phyloP scores from a whole-genome alignment of 2,329 filamentous ascomycete genomes.

The Blastomyces gilchristii region DNA sequence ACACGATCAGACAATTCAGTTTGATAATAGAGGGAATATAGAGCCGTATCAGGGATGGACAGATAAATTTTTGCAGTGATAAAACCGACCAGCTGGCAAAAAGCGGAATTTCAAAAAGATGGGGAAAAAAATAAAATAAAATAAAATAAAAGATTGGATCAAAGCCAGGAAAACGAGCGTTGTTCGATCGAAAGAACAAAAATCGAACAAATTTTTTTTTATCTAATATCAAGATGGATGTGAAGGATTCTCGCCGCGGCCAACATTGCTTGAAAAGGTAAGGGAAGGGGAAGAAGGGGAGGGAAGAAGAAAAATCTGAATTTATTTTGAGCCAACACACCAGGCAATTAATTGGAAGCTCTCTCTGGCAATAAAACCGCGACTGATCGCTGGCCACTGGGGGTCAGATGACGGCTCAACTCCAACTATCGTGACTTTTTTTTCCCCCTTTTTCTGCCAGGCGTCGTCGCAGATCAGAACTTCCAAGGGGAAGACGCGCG shows the following conservation, averaged over 20 bases:
- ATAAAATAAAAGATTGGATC: background rate
- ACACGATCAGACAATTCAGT: background rate
- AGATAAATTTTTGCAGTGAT: background rate
- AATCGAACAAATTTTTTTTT: slow-evolving; percentile 2
- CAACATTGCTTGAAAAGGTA: slow-evolving; percentile 6
- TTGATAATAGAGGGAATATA: background rate
- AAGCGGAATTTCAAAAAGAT: background rate
- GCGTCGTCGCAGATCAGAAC: background rate
- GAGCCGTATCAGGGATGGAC: background rate
- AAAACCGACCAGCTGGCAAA: background rate
- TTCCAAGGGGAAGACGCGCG: background rate
- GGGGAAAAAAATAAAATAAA: background rate
- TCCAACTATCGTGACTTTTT: slow-evolving; percentile 4
- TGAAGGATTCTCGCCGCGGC: slow-evolving; percentile 7
- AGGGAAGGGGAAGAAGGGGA: background rate
- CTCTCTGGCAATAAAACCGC: too few species aligned
- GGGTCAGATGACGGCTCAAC: slow-evolving; percentile 8
- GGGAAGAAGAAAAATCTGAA: background rate
- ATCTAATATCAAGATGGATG: slow-evolving; percentile 10
- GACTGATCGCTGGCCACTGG: background rate
- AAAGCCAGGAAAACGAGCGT: slow-evolving; percentile 1
- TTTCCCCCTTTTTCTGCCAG: too few species aligned
- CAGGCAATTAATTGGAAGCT: too few species aligned
- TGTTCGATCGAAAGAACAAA: background rate
- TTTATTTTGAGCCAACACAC: background rate